A percentile compares a stretch with the other conserved stretches of the same genome.
Evolutionary conservation across 2,329 filamentous ascomycete species (phyloP).

Genomic region (Sporothrix brasiliensis): DNA sequence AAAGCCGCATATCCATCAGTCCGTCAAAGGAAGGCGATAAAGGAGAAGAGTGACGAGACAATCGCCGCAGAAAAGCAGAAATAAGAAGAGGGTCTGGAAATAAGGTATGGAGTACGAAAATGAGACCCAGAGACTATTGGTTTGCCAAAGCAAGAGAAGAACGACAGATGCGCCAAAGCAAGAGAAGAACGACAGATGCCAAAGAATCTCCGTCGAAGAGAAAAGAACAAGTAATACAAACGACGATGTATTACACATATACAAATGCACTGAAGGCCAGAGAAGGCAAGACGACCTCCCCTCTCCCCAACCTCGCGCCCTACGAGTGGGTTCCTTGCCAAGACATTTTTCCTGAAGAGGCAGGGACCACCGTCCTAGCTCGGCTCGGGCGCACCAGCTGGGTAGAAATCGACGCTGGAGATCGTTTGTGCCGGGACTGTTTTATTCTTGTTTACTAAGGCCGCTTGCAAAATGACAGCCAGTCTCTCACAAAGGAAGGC

Average conservation of each 20-base stretch:
- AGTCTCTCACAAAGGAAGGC: background rate
- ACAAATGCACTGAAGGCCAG: background rate
- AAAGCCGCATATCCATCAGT: background rate
- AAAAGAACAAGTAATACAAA: background rate
- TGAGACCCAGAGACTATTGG: background rate
- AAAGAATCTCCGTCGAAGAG: background rate
- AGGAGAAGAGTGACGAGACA: too few relatives aligned
- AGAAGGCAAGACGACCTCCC: background rate
- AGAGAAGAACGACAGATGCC: background rate
- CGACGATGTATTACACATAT: too few relatives aligned
- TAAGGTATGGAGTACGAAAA: background rate
- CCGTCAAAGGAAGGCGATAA: slow-evolving; percentile 2
- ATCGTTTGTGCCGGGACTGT: background rate
- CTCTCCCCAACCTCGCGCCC: background rate
- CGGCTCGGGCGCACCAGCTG: slow-evolving; percentile 1
- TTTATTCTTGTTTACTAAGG: slow-evolving; percentile 13
- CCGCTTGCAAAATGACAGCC: background rate
- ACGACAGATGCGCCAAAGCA: background rate
- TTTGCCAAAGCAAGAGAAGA: background rate
- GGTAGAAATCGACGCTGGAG: background rate
- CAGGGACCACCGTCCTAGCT: slow-evolving; percentile 14
- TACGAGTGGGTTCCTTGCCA: slow-evolving; percentile 5
- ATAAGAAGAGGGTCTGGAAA: background rate
- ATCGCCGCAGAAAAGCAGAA: background rate
- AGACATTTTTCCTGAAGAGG: slow-evolving; percentile 14